These are phyloP conservation scores for Colletotrichum chlorophyti DNA, from an alignment of 2,329 filamentous ascomycete species.

Conservation along the genomic window DNA sequence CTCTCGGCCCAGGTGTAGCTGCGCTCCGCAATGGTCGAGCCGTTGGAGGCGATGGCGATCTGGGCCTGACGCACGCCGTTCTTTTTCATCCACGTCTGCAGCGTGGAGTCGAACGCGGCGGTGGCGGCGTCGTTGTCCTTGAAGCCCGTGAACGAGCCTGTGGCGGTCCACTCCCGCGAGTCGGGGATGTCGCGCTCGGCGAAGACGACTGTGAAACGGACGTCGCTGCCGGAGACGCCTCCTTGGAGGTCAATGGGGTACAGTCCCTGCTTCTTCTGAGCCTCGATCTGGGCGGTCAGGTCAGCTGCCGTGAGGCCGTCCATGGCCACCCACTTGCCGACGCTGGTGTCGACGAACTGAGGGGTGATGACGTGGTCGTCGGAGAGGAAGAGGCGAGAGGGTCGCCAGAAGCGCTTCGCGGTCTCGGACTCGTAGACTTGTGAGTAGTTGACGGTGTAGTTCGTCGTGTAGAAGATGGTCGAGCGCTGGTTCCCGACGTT, in stretches of 20 bases:
- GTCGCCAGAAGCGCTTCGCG: slow-evolving; percentile 28
- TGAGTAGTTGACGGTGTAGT: slow-evolving; percentile 7
- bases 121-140: neutral
- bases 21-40: slow-evolving; percentile 19
- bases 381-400: slow-evolving; percentile 17
- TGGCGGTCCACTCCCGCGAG: slow-evolving; percentile 14
- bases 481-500: slow-evolving; percentile 20
- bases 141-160: slow-evolving; percentile 18
- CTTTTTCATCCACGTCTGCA: slow-evolving; percentile 22
- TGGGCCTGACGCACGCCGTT: slow-evolving; percentile 30
- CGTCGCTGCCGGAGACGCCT: slow-evolving; percentile 9
- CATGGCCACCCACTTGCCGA: slow-evolving; percentile 26
- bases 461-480: slow-evolving; percentile 14
- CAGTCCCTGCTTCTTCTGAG: slow-evolving; percentile 15
- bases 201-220: slow-evolving; percentile 26
- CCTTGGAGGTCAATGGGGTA: slow-evolving; percentile 27
- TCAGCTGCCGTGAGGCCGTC: slow-evolving; percentile 5
- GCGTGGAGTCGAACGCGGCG: slow-evolving; percentile 1
- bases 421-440: slow-evolving; percentile 8
- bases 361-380: slow-evolving; percentile 25
- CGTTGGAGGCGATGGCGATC: slow-evolving; percentile 16
- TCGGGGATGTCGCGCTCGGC: slow-evolving; percentile 19
- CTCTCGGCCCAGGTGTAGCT: slow-evolving; percentile 29
- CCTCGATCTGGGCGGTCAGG: slow-evolving; percentile 7
- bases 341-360: slow-evolving; percentile 21